A percentile compares a stretch with the other conserved stretches of the same genome.
Conservation (phyloP, 495 filamentous ascomycete genomes). For the Neurospora sp. region DNA sequence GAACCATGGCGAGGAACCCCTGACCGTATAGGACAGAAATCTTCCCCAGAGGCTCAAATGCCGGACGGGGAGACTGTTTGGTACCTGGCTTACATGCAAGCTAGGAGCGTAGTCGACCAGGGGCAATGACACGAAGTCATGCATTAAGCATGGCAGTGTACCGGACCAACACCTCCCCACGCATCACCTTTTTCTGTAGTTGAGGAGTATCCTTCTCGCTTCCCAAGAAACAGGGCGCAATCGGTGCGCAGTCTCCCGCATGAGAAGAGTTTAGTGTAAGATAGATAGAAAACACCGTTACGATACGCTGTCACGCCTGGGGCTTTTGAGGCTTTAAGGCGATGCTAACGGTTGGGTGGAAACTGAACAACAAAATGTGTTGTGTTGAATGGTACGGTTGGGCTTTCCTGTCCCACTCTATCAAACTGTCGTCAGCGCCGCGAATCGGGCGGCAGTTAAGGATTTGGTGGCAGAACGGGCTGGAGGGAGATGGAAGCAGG, state of each 20-base stretch:
- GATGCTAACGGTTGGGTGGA: neutral
- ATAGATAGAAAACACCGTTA: neutral
- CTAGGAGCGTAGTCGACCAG: slow-evolving; percentile 15
- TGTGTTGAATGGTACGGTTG: neutral
- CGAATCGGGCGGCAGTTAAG: slow-evolving; percentile 8
- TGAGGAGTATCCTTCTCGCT: neutral
- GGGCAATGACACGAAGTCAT: slow-evolving; percentile 35
- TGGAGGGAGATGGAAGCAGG: slow-evolving; percentile 7
- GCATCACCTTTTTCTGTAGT: neutral
- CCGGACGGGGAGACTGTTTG: neutral
- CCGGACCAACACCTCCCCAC: slow-evolving; percentile 4
- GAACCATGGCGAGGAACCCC: neutral
- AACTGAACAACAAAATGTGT: neutral
- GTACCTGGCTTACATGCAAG: neutral
- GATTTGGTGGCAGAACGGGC: slow-evolving; percentile 10
- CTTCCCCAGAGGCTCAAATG: neutral
- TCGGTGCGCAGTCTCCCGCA: neutral
- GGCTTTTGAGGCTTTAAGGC: neutral
- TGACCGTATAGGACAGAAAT: neutral
- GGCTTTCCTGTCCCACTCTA: neutral
- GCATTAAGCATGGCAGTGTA: slow-evolving; percentile 24
- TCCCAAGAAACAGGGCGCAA: neutral
- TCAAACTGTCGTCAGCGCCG: neutral
- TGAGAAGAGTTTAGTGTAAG: neutral
- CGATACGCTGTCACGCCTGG: neutral